Conservation (phyloP, 2,329 filamentous ascomycete species). For the Claviceps pazoutovae region DNA sequence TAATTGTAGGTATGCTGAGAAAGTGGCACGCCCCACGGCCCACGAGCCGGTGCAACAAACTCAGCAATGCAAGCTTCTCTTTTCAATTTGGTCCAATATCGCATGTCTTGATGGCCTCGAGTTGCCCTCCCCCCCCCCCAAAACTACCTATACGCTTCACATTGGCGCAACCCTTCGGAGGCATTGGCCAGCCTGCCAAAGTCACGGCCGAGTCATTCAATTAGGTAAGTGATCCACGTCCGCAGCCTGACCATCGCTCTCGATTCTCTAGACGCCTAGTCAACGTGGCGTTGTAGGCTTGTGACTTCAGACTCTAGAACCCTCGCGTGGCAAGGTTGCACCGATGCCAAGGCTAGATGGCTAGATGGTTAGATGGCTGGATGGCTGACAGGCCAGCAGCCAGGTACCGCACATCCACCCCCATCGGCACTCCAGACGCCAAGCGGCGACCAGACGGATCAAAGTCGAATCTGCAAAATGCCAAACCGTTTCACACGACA, state of each 20-base stretch:
- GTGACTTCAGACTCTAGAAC: conserved; percentile 6
- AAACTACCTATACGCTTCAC: not conserved
- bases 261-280: not conserved
- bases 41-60: too few species aligned
- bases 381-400: not conserved
- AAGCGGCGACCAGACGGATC: not conserved
- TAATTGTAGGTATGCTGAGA: too few species aligned
- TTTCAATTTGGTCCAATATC: too few species aligned
- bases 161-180: not conserved
- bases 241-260: not conserved
- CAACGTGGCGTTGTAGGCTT: conserved; percentile 6
- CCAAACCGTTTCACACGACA: not conserved
- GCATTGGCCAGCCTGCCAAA: not conserved
- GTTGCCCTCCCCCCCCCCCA: too few species aligned
- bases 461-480: not conserved
- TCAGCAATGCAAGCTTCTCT: too few species aligned
- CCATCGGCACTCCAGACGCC: not conserved
- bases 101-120: too few species aligned
- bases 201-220: too few species aligned
- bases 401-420: not conserved
- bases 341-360: not conserved
- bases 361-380: not conserved
- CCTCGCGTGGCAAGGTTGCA: conserved; percentile 9
- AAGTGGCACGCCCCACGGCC: too few species aligned
- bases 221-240: not conserved